A percentile compares a stretch with the other conserved stretches of the same genome.
Evolutionary conservation across 257 asterid genomes (phyloP).

Genomic region (Lycium ferocissimum): DNA sequence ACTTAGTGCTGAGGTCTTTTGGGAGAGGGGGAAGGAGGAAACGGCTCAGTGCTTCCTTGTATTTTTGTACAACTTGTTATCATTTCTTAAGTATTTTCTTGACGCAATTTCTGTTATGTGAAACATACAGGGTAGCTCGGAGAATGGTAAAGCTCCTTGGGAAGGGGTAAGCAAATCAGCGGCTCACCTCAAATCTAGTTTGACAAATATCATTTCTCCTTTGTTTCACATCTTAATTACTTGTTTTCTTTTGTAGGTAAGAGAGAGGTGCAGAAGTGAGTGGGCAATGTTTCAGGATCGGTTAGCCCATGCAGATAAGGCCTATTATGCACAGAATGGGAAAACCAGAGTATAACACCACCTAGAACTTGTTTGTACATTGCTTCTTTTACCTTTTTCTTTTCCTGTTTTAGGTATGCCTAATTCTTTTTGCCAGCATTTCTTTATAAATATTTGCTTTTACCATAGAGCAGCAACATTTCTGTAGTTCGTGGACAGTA

Average conservation of each 20-base stretch:
- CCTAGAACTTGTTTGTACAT: slow-evolving; percentile 32
- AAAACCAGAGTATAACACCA: neutral
- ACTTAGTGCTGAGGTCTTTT: too few species aligned
- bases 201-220: neutral
- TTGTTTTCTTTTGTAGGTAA: slow-evolving; percentile 30
- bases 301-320: slow-evolving; percentile 38
- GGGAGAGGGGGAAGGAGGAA: too few species aligned
- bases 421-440: slow-evolving; percentile 11
- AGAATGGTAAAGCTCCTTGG: slow-evolving; percentile 39
- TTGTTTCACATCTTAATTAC: neutral
- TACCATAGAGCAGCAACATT: slow-evolving; percentile 17
- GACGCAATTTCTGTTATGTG: slow-evolving; percentile 13
- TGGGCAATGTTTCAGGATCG: slow-evolving; percentile 46
- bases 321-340: slow-evolving; percentile 33
- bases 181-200: neutral
- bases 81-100: neutral
- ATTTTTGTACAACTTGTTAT: neutral
- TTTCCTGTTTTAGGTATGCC: neutral
- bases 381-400: neutral
- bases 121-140: slow-evolving; percentile 33
- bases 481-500: slow-evolving; percentile 9
- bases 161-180: slow-evolving; percentile 34
- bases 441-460: slow-evolving; percentile 23
- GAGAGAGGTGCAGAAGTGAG: slow-evolving; percentile 41
- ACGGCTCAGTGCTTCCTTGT: neutral